Evolutionary conservation across 345 rosid species (phyloP), one percentile per base, ranked within the genome.

Genomic region (Euphorbia tirucalli): DNA sequence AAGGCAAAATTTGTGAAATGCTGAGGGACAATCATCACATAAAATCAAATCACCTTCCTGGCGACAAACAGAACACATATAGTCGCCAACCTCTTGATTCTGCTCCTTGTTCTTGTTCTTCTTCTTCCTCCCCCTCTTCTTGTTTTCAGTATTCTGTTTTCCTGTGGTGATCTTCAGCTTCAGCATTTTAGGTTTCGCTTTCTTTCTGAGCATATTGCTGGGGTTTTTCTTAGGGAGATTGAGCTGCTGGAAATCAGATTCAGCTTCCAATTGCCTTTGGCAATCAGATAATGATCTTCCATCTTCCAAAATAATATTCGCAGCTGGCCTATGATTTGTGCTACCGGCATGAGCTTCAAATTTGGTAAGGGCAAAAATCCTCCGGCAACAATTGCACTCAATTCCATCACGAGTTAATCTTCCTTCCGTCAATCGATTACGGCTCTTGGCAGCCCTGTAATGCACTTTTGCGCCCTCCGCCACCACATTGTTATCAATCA

Each of bases 401-500:
- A 76, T 66, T 43, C 79, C 79, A 4, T 21, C 41, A 28, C 46
- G 79, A 65, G 67, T 76, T 14, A 76, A 25, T 16, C 19, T 65
- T 15, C 79, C 79, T 19, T 24, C 50, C 22, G 58, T 55, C 43
- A 41, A 35, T 14, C 22, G 11, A 65, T 37, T 3, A 11, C n/a
- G 39, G 8, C 3, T 41, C 52, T 65, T 50, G 5, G 61, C 21
- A 25, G 16, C 10, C 1, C 61, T 15, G 32, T 71, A 76, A 24
- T 28, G 31, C 30, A 71, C 79, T 46, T 37, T 58, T 5, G 27
- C 61, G 21, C 75, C 61, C 19, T 44, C 71, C 7, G 25, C 27
- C 9, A 86, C 66, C 14, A 41, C 73, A 28, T 76, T 74, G 57
- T 79, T 82, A 41, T 85, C 86, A 7, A 87, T 82, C 76, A 85